phyloP scores from a whole-genome alignment of 495 filamentous ascomycete species.

The Podospora pseudocomata region DNA sequence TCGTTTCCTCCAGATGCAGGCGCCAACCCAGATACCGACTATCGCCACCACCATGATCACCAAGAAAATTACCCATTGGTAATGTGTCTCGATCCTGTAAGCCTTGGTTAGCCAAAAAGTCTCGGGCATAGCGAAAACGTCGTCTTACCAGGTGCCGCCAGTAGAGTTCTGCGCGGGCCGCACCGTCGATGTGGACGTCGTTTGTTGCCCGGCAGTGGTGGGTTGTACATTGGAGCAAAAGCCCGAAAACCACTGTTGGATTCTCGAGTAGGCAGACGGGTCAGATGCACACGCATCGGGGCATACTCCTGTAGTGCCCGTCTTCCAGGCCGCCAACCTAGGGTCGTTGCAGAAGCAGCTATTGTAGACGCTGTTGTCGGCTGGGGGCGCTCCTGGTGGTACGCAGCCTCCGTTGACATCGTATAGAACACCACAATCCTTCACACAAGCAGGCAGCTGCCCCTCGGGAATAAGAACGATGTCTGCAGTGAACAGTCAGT shows the following conservation, averaged over 20 bases:
- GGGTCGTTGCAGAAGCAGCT: constrained; percentile 49
- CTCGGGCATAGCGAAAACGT: not conserved
- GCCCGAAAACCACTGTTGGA: constrained; percentile 49
- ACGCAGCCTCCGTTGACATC: constrained; percentile 55
- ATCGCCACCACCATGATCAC: constrained; percentile 51
- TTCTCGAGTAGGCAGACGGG: constrained; percentile 35
- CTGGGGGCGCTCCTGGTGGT: constrained; percentile 35
- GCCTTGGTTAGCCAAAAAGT: not conserved
- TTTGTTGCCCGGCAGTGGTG: not conserved
- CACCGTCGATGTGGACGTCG: constrained; percentile 21
- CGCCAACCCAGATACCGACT: constrained; percentile 50
- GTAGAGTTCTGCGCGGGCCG: constrained; percentile 23
- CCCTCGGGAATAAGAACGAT: constrained; percentile 47
- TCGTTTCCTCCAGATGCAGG: constrained; percentile 49
- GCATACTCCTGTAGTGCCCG: constrained; percentile 42
- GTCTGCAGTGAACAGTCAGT: constrained; percentile 12
- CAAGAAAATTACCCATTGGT: constrained; percentile 56
- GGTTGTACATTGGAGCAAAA: constrained; percentile 35
- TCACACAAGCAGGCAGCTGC: constrained; percentile 45
- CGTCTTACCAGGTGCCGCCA: constrained; percentile 28
- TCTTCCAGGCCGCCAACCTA: constrained; percentile 40
- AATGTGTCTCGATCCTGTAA: constrained; percentile 48
- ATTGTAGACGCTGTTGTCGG: constrained; percentile 30
- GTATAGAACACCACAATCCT: constrained; percentile 46
- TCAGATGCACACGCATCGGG: constrained; percentile 31